Evolutionary conservation across 2,329 filamentous ascomycete species (phyloP).

Genomic region (Colletotrichum karsti): DNA sequence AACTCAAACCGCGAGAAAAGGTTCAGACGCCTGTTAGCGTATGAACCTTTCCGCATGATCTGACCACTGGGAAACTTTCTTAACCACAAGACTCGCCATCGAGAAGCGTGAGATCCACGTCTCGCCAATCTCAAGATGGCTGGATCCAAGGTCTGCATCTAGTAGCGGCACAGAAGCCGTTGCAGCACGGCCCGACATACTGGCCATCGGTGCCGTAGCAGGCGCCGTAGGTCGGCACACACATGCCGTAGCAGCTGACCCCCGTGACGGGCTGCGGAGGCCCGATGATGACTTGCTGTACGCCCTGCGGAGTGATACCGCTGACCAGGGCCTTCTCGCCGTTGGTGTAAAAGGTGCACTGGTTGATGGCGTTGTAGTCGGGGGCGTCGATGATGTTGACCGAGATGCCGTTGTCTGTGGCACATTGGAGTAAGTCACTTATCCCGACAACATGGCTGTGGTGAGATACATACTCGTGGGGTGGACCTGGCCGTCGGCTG

Average conservation of each 20-base stretch:
- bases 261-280: conserved; percentile 52
- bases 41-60: no score
- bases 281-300: conserved; percentile 51
- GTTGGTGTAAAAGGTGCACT: conserved; percentile 54
- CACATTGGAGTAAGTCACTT: background rate
- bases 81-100: no score
- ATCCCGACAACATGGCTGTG: background rate
- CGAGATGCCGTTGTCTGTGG: conserved; percentile 46
- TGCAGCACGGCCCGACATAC: conserved; percentile 49
- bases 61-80: no score
- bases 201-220: conserved; percentile 47
- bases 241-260: conserved; percentile 52
- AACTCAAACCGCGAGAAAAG: no score
- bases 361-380: conserved; percentile 50
- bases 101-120: no score
- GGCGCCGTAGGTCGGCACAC: conserved; percentile 48
- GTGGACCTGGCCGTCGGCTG: conserved; percentile 48
- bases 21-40: no score
- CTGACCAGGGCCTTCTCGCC: conserved; percentile 40
- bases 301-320: conserved; percentile 38
- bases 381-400: conserved; percentile 50
- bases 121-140: no score
- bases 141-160: conserved; percentile 48
- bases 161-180: conserved; percentile 51
- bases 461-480: conserved; percentile 42